Conservation (phyloP, 352 stramenopile species). For the Thraustochytrium sp. region DNA sequence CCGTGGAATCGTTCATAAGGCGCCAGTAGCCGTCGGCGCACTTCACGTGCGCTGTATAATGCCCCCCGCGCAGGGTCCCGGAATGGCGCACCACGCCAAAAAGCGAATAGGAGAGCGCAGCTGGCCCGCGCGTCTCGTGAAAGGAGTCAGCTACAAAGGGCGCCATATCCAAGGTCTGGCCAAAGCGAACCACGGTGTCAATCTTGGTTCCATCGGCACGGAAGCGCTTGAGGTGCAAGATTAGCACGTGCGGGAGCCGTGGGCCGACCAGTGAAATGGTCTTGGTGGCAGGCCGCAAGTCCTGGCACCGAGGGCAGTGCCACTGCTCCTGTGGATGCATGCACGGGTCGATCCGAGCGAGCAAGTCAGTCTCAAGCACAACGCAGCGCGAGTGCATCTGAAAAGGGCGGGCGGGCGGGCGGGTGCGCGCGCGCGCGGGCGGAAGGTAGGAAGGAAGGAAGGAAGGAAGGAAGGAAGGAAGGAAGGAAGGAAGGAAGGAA, state of each 20-base stretch:
- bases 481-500: too few species aligned
- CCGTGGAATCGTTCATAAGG: conserved; percentile 52
- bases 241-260: conserved; percentile 63
- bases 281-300: conserved; percentile 46
- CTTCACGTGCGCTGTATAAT: conserved; percentile 25
- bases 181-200: neutral
- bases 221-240: conserved; percentile 81
- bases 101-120: neutral
- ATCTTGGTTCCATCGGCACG: conserved; percentile 40
- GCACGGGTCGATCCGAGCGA: too few species aligned
- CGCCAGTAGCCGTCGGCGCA: conserved; percentile 5
- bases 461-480: too few species aligned
- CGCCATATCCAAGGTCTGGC: neutral
- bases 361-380: neutral
- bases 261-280: conserved; percentile 50
- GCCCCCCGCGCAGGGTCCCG: neutral
- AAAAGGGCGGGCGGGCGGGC: too few species aligned
- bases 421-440: too few species aligned
- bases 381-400: too few species aligned
- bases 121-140: neutral
- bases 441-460: too few species aligned
- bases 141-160: neutral
- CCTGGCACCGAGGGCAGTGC: conserved; percentile 45
- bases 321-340: conserved; percentile 32
- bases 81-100: neutral